A percentile compares a stretch with the other conserved stretches of the same genome.
Conservation (phyloP, 768 basidiomycete genomes). For the Piloderma croceum region DNA sequence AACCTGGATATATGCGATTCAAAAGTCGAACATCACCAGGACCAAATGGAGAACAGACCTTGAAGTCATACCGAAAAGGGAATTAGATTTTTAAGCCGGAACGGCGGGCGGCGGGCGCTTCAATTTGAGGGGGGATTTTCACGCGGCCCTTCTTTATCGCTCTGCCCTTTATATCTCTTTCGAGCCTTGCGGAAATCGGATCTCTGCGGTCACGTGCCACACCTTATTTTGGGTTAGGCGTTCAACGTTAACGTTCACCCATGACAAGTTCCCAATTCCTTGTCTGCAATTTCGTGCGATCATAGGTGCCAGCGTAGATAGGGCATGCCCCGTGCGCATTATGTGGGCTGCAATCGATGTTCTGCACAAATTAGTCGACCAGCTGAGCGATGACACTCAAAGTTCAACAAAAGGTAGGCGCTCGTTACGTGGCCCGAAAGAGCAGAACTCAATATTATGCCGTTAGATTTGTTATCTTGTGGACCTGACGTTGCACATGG, state of each 20-base stretch:
- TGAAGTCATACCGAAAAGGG: conserved; percentile 64
- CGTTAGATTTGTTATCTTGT: too few relatives aligned
- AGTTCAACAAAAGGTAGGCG: conserved; percentile 26
- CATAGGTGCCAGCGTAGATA: too few relatives aligned
- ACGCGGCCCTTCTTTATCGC: conserved; percentile 36
- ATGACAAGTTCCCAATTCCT: too few relatives aligned
- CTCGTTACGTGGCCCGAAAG: conserved; percentile 24
- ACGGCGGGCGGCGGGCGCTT: conserved; percentile 43
- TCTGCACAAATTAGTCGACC: background rate
- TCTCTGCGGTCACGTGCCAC: background rate
- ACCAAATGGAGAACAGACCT: conserved; percentile 41
- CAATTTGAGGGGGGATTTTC: conserved; percentile 39
- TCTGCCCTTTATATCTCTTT: conserved; percentile 61
- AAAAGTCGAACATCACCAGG: background rate
- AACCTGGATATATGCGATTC: conserved; percentile 47
- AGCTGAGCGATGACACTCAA: background rate
- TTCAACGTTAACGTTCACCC: background rate
- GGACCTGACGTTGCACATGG: too few relatives aligned
- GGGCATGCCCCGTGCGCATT: too few relatives aligned
- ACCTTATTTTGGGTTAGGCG: background rate
- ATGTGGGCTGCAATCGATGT: background rate
- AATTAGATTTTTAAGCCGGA: conserved; percentile 46
- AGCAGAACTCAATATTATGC: too few relatives aligned
- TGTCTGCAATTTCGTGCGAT: too few relatives aligned
- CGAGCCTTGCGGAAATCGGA: too few relatives aligned